These are phyloP conservation scores for Trypanosoma platydactyli DNA, from an alignment of 208 protist genomes.

Conservation along the genomic window DNA sequence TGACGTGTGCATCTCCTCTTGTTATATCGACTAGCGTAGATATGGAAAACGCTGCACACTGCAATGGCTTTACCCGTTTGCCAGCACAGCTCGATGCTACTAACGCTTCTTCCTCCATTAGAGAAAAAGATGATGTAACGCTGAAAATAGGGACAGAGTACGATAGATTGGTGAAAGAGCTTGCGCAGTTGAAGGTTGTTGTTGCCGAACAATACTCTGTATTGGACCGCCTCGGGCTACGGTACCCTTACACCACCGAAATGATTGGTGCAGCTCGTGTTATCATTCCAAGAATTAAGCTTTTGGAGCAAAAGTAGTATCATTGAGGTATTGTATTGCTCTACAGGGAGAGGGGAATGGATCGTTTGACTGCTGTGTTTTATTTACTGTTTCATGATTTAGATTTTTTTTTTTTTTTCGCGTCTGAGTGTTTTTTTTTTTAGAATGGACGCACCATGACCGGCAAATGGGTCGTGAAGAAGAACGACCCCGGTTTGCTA, in stretches of 20 bases:
- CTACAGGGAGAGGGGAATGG: neutral
- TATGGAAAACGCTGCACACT: too few species aligned
- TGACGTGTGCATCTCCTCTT: too few species aligned
- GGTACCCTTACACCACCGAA: constrained; percentile 41
- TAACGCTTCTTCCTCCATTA: neutral
- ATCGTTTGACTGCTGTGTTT: neutral
- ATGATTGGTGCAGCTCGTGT: constrained; percentile 29
- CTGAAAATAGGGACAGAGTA: constrained; percentile 10
- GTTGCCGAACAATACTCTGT: constrained; percentile 62
- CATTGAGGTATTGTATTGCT: neutral
- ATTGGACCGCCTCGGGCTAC: constrained; percentile 60
- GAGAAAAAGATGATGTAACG: neutral
- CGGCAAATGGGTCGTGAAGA: too few species aligned
- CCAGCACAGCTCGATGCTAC: neutral
- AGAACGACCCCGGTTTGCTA: too few species aligned
- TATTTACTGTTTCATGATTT: neutral
- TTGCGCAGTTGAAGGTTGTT: constrained; percentile 42
- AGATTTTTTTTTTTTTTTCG: constrained; percentile 15
- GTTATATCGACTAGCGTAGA: too few species aligned
- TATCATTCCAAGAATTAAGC: constrained; percentile 12
- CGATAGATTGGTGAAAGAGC: constrained; percentile 39
- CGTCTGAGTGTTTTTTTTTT: too few species aligned
- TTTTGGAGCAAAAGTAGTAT: neutral
- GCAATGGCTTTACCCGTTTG: neutral
- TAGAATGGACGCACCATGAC: too few species aligned